A percentile compares a stretch with the other conserved stretches of the same genome.
Conservation (phyloP, 352 stramenopile genomes). For the Phytophthora chlamydospora region DNA sequence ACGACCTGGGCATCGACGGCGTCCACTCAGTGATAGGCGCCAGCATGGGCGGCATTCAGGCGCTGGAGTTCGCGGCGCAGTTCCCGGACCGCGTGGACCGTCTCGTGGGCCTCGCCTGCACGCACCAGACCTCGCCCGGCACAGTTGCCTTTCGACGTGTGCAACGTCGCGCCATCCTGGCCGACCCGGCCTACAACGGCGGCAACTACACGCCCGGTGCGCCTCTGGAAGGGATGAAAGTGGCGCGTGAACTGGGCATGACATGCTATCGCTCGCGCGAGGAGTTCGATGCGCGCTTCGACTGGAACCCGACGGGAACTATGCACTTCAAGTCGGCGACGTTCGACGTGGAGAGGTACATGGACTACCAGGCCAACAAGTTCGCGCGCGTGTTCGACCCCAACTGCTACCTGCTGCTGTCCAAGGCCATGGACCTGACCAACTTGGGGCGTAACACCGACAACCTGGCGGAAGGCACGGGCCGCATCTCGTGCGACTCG, state of each 20-base stretch:
- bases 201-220: slow-evolving; percentile 69
- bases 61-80: slow-evolving; percentile 84
- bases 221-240: slow-evolving; percentile 79
- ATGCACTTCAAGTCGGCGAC: slow-evolving; percentile 78
- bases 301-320: slow-evolving; percentile 81
- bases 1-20: slow-evolving; percentile 74
- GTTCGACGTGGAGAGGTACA: slow-evolving; percentile 92
- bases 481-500: slow-evolving; percentile 66
- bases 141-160: slow-evolving; percentile 87
- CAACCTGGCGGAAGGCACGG: slow-evolving; percentile 77
- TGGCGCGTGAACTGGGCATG: slow-evolving; percentile 89
- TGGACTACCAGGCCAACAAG: slow-evolving; percentile 90
- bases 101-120: slow-evolving; percentile 83
- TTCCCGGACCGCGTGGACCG: slow-evolving; percentile 78
- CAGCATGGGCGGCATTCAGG: slow-evolving; percentile 90
- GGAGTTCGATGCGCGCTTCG: slow-evolving; percentile 86
- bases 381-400: slow-evolving; percentile 86
- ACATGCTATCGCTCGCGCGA: slow-evolving; percentile 90
- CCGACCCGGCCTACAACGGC: slow-evolving; percentile 77
- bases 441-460: slow-evolving; percentile 73
- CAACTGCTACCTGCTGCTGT: slow-evolving; percentile 90
- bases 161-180: slow-evolving; percentile 83
- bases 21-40: slow-evolving; percentile 87
- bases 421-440: slow-evolving; percentile 88
- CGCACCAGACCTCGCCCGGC: slow-evolving; percentile 83